Evolutionary conservation across 2,329 filamentous ascomycete genomes (phyloP), one percentile per base, ranked within the genome.

Genomic region (Beauveria varroae): DNA sequence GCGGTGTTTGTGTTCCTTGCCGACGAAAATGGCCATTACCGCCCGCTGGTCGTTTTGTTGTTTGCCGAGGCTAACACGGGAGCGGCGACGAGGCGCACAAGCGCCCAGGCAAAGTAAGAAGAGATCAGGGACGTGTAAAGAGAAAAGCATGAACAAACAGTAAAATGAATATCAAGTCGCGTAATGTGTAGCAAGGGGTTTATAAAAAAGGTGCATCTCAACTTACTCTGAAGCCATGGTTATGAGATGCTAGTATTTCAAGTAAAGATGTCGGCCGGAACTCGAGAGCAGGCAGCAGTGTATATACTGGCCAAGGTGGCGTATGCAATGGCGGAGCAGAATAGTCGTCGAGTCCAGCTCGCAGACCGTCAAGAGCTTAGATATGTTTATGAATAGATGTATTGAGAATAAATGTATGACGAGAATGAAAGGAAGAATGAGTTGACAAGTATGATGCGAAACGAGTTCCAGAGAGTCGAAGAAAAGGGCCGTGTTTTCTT

Each of bases 1-100:
- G 18, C 5, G 16, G 18, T 10, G 20, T 26, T n/a, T 37, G 7
- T 43, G 7, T 7, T 5, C 2, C 9, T 20, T 28, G 34, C 54
- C 28, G 12, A 12, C 37, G 22, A 34, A 12, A 10, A 43, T 14
- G 57, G 53, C 40, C 3, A 5, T 37, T 1, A 12, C 14, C 5
- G 34, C 34, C 34, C 5, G 34, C 34, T 5, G 1, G 26, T 6
- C 9, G 37, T 41, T 40, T 51, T 14, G 37, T 34, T 51, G 16
- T 44, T 55, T 61, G 46, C 58, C 58, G 58, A 61, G 58, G 58
- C 58, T 61, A 61, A 55, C 50, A 60, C 37, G 20, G 40, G n/a
- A 24, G n/a, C 18, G 16, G 44, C 40, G 53, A 16, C 18, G 20
- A 3, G 5, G 26, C 9, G 24, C 26, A 18, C 47, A 16, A 8